phyloP scores from a whole-genome alignment of 495 filamentous ascomycete genomes.

The Glonium stellatum region DNA sequence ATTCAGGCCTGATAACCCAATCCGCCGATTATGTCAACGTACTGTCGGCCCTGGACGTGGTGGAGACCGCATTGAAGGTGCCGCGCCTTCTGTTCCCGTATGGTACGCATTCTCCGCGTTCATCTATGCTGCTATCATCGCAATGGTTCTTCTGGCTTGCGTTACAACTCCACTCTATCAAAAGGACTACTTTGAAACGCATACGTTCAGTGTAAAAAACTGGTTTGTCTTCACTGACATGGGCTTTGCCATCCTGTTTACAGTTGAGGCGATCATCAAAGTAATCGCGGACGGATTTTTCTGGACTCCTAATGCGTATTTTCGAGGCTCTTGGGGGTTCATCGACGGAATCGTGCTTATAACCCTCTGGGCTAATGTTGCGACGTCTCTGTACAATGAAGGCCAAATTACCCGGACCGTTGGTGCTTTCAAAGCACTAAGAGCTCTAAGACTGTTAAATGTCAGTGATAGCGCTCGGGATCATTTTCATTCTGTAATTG shows the following conservation, averaged over 20 bases:
- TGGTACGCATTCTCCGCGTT: conserved; percentile 93
- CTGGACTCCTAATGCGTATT: conserved; percentile 96
- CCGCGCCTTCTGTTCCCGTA: conserved; percentile 73
- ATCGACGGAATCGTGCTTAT: conserved; percentile 90
- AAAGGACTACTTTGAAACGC: conserved; percentile 62
- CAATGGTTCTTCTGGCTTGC: conserved; percentile 94
- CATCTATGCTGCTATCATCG: conserved; percentile 88
- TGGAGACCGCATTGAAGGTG: conserved; percentile 73
- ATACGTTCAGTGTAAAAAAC: conserved; percentile 52
- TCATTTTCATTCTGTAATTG: conserved; percentile 93
- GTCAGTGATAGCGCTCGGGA: conserved; percentile 93
- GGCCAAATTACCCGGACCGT: conserved; percentile 80
- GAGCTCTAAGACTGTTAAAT: conserved; percentile 84
- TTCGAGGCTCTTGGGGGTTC: conserved; percentile 91
- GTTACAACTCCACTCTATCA: conserved; percentile 93
- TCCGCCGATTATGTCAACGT: conserved; percentile 77
- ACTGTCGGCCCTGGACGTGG: conserved; percentile 91
- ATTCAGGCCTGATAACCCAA: conserved; percentile 66
- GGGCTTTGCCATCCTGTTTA: conserved; percentile 83
- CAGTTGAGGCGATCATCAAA: conserved; percentile 83
- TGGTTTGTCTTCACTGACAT: conserved; percentile 95
- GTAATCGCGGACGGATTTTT: conserved; percentile 94
- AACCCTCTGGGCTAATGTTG: conserved; percentile 94
- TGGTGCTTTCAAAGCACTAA: conserved; percentile 96
- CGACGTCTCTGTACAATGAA: conserved; percentile 67